Evolutionary conservation across 2,329 filamentous ascomycete species (phyloP), one percentile per base, ranked within the genome.

Genomic region (Colletotrichum spinosum): DNA sequence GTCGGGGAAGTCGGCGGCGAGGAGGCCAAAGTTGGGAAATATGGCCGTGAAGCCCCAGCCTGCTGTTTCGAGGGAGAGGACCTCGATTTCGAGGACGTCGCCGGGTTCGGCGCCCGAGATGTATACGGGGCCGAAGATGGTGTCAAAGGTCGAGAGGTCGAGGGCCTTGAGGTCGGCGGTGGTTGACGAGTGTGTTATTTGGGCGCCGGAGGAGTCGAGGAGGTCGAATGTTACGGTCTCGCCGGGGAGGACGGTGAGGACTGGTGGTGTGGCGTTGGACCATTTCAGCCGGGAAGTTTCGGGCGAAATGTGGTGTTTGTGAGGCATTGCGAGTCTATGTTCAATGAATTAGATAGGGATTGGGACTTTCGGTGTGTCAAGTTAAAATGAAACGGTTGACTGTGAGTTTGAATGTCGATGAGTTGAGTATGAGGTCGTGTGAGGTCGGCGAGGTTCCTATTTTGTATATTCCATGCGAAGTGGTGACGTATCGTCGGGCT

Each of bases 41-140:
- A 86, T 78, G n/a, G 79, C 81, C 0, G 83, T 85, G 83, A 83
- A 86, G 37, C 84, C 84, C 76, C 80, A 86, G 58, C 77, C 74
- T 3, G 77, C 79, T 6, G 81, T 76, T 60, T 77, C 68, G 5
- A 86, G 74, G 33, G 78, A 75, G 13, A 85, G 76, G 55, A 86
- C 75, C 46, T 86, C 83, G 46, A 86, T 75, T 66, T 83, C 80
- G 35, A 86, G 75, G 2, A 84, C 80, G 69, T 86, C 84, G 44
- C 84, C 84, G 0, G 84, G 82, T 59, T 80, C 74, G 11, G 84
- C 83, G 55, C 76, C 80, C 52, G 81, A 77, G 60, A 86, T 70
- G 68, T 76, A 81, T 39, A 87, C 78, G 10, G 84, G 84, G 1
- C 84, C 84, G 56, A 83, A 80, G 51, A 80, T 83, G 1, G 84